Percentiles rank a stretch among this genome's conserved stretches.
Conservation (phyloP, 352 stramenopile species). For the Peronospora tabacina region DNA sequence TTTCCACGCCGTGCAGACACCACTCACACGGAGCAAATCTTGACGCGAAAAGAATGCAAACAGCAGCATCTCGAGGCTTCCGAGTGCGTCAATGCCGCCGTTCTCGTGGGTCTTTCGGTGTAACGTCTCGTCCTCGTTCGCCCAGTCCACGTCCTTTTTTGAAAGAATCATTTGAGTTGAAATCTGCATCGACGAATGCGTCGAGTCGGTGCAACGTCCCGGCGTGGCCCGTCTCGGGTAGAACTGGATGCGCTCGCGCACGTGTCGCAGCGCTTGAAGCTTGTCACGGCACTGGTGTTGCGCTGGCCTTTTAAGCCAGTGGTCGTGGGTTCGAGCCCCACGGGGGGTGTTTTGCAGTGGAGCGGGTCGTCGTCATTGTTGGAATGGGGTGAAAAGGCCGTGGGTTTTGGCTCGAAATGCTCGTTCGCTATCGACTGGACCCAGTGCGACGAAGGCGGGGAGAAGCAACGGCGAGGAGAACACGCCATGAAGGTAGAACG, state of each 20-base stretch:
- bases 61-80: constrained; percentile 52
- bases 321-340: too few relatives aligned
- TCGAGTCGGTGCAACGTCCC: neutral
- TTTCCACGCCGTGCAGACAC: constrained; percentile 53
- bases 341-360: too few relatives aligned
- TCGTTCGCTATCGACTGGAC: constrained; percentile 46
- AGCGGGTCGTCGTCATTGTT: constrained; percentile 53
- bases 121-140: constrained; percentile 4
- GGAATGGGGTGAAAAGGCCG: constrained; percentile 51
- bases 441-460: constrained; percentile 23
- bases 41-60: constrained; percentile 45
- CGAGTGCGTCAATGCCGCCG: constrained; percentile 43
- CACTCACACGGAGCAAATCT: constrained; percentile 40
- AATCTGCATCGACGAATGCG: constrained; percentile 39
- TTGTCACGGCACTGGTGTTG: constrained; percentile 50
- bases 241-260: constrained; percentile 47
- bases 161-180: constrained; percentile 51
- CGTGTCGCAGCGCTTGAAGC: constrained; percentile 43
- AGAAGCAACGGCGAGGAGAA: neutral
- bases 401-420: constrained; percentile 55
- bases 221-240: constrained; percentile 12
- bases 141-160: constrained; percentile 10
- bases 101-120: constrained; percentile 4
- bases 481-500: too few relatives aligned
- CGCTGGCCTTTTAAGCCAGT: too few relatives aligned